A percentile compares a stretch with the other conserved stretches of the same genome.
These are phyloP conservation scores for Paramarasmius palmivorus DNA, from an alignment of 1,284 basidiomycete genomes.

Conservation along the genomic window DNA sequence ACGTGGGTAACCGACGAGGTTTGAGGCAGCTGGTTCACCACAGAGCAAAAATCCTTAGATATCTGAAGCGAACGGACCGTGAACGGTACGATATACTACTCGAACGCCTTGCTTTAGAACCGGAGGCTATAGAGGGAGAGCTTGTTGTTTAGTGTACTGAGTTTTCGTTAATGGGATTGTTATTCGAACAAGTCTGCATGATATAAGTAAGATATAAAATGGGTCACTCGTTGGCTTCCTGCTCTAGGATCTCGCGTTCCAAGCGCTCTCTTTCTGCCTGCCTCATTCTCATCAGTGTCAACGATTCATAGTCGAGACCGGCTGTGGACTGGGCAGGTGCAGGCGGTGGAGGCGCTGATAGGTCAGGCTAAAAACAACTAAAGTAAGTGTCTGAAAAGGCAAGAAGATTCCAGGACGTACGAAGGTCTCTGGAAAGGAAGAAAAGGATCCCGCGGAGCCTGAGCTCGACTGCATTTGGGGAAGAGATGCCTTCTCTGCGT, in stretches of 20 bases:
- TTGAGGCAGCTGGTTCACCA: conserved; percentile 80
- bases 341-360: conserved; percentile 28
- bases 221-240: conserved; percentile 42
- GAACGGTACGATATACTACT: conserved; percentile 78
- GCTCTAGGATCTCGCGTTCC: conserved; percentile 74
- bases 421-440: conserved; percentile 60
- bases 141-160: conserved; percentile 52
- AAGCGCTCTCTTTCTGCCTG: conserved; percentile 78
- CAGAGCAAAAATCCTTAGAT: conserved; percentile 82
- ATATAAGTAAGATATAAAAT: not conserved
- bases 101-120: conserved; percentile 75
- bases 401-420: conserved; percentile 36
- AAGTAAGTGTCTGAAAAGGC: not conserved
- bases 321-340: conserved; percentile 28
- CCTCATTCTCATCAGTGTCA: conserved; percentile 79
- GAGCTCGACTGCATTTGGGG: conserved; percentile 29
- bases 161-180: too few species aligned
- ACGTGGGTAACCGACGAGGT: conserved; percentile 76
- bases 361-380: conserved; percentile 11
- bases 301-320: conserved; percentile 75
- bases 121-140: conserved; percentile 87
- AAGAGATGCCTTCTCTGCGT: conserved; percentile 23
- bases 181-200: not conserved
- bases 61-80: conserved; percentile 69
- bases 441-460: conserved; percentile 34